These are phyloP conservation scores for Platanthera zijinensis DNA, from an alignment of 106 monocot species.

Conservation along the genomic window DNA sequence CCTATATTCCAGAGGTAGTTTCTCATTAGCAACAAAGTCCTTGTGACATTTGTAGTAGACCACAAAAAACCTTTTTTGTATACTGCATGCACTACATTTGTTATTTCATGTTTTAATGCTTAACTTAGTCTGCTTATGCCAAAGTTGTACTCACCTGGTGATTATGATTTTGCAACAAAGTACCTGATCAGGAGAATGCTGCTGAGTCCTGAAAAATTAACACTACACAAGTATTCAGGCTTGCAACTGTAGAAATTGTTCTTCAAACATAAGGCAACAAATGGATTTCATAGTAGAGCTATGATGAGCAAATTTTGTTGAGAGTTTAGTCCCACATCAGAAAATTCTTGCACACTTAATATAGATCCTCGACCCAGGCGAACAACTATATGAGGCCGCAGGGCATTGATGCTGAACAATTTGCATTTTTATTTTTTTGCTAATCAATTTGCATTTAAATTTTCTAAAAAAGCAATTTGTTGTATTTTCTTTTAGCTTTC, in stretches of 20 bases:
- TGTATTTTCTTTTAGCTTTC: too few species aligned
- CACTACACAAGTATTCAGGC: background rate
- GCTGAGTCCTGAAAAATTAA: background rate
- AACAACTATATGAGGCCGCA: too few species aligned
- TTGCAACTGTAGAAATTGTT: background rate
- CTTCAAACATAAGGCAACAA: background rate
- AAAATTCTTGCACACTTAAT: too few species aligned
- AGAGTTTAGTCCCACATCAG: too few species aligned
- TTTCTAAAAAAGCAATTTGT: too few species aligned
- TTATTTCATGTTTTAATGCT: background rate
- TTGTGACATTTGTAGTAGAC: background rate
- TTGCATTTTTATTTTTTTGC: too few species aligned
- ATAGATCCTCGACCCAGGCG: too few species aligned
- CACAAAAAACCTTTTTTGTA: background rate
- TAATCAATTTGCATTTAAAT: too few species aligned
- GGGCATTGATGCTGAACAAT: too few species aligned
- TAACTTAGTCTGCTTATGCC: background rate
- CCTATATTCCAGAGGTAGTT: background rate
- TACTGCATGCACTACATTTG: background rate
- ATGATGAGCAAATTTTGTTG: background rate
- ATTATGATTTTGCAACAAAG: background rate
- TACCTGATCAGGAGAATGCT: too few species aligned
- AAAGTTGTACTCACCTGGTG: background rate
- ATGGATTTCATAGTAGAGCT: background rate
- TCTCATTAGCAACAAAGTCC: background rate